These are phyloP conservation scores for Fusarium illudens DNA, from an alignment of 2,329 filamentous ascomycete genomes.

Conservation along the genomic window DNA sequence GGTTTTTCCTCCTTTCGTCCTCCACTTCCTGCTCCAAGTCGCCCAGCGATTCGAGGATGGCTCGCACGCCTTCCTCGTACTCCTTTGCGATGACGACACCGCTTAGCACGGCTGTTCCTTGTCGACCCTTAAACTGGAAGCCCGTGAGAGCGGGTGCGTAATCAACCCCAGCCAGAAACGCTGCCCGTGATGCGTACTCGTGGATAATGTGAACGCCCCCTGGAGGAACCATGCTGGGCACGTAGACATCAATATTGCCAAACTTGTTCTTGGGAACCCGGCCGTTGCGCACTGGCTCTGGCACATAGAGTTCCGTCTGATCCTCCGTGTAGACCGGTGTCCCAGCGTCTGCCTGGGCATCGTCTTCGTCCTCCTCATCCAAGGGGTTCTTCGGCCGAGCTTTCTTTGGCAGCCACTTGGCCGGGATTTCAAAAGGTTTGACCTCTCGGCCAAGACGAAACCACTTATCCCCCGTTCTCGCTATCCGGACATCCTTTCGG, in stretches of 20 bases:
- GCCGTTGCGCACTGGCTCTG: slow-evolving; percentile 79
- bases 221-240: slow-evolving; percentile 86
- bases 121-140: slow-evolving; percentile 85
- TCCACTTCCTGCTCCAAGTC: slow-evolving; percentile 72
- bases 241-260: slow-evolving; percentile 93
- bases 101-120: slow-evolving; percentile 82
- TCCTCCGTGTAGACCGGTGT: slow-evolving; percentile 68
- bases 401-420: slow-evolving; percentile 73
- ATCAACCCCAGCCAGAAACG: slow-evolving; percentile 79
- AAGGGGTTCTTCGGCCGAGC: slow-evolving; percentile 44
- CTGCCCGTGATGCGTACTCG: slow-evolving; percentile 72
- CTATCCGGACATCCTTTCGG: slow-evolving; percentile 79
- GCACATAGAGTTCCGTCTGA: slow-evolving; percentile 76
- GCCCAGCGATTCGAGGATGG: slow-evolving; percentile 72
- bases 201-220: slow-evolving; percentile 78
- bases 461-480: slow-evolving; percentile 87
- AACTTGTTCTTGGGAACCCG: slow-evolving; percentile 89
- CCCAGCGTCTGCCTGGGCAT: slow-evolving; percentile 49
- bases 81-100: slow-evolving; percentile 81
- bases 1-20: slow-evolving; percentile 75
- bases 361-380: slow-evolving; percentile 43
- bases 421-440: slow-evolving; percentile 78
- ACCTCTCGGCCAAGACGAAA: slow-evolving; percentile 86
- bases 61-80: slow-evolving; percentile 74
- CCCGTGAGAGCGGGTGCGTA: slow-evolving; percentile 90